Evolutionary conservation across 768 basidiomycete genomes (phyloP).

Genomic region (Lactarius indigo): DNA sequence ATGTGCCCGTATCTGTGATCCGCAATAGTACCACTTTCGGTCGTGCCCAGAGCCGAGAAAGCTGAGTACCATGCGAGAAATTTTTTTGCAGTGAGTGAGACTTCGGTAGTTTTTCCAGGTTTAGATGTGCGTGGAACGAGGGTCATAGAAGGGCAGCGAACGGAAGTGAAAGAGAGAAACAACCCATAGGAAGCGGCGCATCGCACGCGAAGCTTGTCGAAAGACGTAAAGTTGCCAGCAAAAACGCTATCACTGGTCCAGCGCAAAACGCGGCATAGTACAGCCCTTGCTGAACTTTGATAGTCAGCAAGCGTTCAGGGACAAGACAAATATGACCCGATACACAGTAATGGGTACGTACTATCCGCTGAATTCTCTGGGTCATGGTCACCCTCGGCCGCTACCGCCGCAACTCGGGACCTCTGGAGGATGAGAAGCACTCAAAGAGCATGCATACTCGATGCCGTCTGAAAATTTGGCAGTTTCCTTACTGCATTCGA

Average conservation of each 20-base stretch:
- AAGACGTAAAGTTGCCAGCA: background rate
- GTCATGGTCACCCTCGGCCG: background rate
- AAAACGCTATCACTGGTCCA: background rate
- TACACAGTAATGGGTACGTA: background rate
- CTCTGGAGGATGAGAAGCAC: background rate
- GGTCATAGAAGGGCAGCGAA: background rate
- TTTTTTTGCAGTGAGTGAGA: too few species aligned
- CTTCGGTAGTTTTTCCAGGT: background rate
- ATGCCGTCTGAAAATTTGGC: background rate
- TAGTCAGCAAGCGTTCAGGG: background rate
- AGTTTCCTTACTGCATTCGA: background rate
- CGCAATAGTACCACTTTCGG: background rate
- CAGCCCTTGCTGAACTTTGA: background rate
- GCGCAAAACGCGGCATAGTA: background rate
- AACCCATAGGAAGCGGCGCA: background rate
- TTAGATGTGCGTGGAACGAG: background rate
- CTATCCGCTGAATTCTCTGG: background rate
- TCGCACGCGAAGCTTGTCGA: background rate
- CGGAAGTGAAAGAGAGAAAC: background rate
- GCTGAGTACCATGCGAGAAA: background rate
- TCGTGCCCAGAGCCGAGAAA: background rate
- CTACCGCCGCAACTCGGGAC: background rate
- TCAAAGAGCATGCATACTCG: background rate
- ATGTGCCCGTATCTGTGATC: background rate
- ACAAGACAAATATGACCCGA: background rate